phyloP scores from a whole-genome alignment of 208 protist species.

The Trypanosoma cruzi region DNA sequence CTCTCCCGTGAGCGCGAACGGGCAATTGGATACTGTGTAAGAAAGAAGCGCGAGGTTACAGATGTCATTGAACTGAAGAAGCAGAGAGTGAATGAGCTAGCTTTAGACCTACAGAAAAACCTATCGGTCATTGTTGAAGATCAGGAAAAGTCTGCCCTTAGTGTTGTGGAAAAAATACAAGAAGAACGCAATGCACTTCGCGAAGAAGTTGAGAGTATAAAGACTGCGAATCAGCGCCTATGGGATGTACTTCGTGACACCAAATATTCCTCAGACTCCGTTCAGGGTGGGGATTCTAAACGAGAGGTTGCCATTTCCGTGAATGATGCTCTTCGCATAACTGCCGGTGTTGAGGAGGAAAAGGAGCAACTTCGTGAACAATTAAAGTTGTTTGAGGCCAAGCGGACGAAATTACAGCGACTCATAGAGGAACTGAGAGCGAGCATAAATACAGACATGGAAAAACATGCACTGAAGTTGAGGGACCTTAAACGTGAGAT shows the following conservation, averaged over 20 bases:
- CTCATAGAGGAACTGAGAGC: slow-evolving; percentile 59
- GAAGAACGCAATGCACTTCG: slow-evolving; percentile 56
- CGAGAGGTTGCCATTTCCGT: slow-evolving; percentile 47
- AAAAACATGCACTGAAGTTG: slow-evolving; percentile 60
- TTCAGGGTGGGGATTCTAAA: slow-evolving; percentile 41
- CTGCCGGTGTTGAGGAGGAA: slow-evolving; percentile 52
- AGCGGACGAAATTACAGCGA: slow-evolving; percentile 45
- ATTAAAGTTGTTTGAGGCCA: slow-evolving; percentile 55
- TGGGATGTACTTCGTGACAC: slow-evolving; percentile 52
- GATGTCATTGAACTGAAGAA: slow-evolving; percentile 74
- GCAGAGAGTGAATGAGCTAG: slow-evolving; percentile 57
- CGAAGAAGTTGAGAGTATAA: slow-evolving; percentile 61
- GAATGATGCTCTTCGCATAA: slow-evolving; percentile 40
- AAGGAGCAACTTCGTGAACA: slow-evolving; percentile 60
- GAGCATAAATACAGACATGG: slow-evolving; percentile 47
- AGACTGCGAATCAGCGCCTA: slow-evolving; percentile 58
- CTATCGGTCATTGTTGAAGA: slow-evolving; percentile 39
- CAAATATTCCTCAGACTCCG: slow-evolving; percentile 41
- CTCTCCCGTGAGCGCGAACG: slow-evolving; percentile 74
- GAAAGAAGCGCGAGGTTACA: slow-evolving; percentile 72
- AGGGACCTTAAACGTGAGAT: slow-evolving; percentile 61
- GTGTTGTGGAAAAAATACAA: slow-evolving; percentile 67
- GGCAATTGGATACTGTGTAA: slow-evolving; percentile 51
- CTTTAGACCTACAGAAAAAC: slow-evolving; percentile 57
- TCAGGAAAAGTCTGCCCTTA: slow-evolving; percentile 49